Evolutionary conservation across 2,329 filamentous ascomycete species (phyloP), one percentile per base, ranked within the genome.

Genomic region (Cladophialophora exuberans): DNA sequence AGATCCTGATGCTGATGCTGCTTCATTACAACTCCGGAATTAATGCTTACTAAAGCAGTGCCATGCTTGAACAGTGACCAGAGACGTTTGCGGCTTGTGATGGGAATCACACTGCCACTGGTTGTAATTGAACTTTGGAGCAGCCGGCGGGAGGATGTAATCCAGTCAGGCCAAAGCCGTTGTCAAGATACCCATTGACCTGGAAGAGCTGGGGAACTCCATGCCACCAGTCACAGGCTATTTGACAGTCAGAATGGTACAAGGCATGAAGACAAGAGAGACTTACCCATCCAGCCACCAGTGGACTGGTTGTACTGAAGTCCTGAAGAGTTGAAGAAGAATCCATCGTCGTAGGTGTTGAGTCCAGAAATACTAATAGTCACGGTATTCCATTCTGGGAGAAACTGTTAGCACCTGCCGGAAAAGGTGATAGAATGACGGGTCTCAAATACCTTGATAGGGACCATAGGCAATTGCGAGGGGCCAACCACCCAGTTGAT

Each of bases 151-250:
- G 61, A n/a, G 58, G 26, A 13, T 53, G 43, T 6, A 42, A 42
- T 10, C 39, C 39, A 25, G 22, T 22, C 22, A 42, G 20, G 13
- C 39, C 39, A 13, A 42, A 42, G 22, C 39, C 39, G 39, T 47
- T 52, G 30, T 54, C 46, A 10, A 25, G n/a, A 44, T 52, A 52
- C 10, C 52, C 54, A 26, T 56, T 56, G 22, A 52, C 31, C n/a
- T 62, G 54, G 59, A 63, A 65, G 23, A 65, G 52, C 38, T 62
- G 60, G 17, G 62, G 62, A 5, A 42, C 51, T 13, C 50, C 52
- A 31, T 62, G 57, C 60, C 57, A 64, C 62, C 62, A 65, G 28
- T 65, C 63, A 44, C 63, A 65, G 15, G 62, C 63, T 57, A 44
- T 11, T 41, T 47, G 13, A 31, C n/a, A 42, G 42, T 60, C 23